Percentiles rank a stretch among this genome's conserved stretches.
Evolutionary conservation across 2,329 filamentous ascomycete species (phyloP).

Genomic region (Paradendryphiella salina): DNA sequence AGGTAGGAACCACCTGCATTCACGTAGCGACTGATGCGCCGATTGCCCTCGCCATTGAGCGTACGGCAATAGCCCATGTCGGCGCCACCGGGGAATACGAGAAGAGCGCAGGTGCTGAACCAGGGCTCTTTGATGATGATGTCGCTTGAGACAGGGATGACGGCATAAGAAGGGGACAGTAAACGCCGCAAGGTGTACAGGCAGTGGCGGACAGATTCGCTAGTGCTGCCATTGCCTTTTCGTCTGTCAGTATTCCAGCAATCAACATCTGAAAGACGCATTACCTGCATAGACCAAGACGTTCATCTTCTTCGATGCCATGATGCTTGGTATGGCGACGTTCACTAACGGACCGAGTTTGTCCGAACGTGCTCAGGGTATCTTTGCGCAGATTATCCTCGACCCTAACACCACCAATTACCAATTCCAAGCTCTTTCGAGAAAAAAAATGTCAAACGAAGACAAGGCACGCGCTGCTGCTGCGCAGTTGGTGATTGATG

Average conservation of each 20-base stretch:
- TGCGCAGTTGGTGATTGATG: conserved; percentile 62
- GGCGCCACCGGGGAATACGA: conserved; percentile 93
- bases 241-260: not conserved
- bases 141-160: conserved; percentile 78
- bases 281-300: conserved; percentile 89
- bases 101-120: conserved; percentile 79
- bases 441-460: conserved; percentile 60
- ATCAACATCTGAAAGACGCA: not conserved
- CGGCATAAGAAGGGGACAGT: conserved; percentile 87
- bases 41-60: conserved; percentile 86
- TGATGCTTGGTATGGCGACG: conserved; percentile 43
- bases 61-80: conserved; percentile 88
- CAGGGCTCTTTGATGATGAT: conserved; percentile 90
- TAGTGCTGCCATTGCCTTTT: conserved; percentile 78
- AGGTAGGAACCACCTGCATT: conserved; percentile 83
- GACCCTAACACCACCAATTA: conserved; percentile 4
- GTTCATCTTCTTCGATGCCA: conserved; percentile 76
- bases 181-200: conserved; percentile 83
- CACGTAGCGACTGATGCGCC: conserved; percentile 81
- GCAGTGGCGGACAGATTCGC: conserved; percentile 87
- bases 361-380: conserved; percentile 35
- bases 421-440: conserved; percentile 9
- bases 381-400: conserved; percentile 10
- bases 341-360: conserved; percentile 32
- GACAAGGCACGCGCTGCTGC: conserved; percentile 48